phyloP scores from a whole-genome alignment of 345 rosid genomes.

The Sisymbrium altissimum region DNA sequence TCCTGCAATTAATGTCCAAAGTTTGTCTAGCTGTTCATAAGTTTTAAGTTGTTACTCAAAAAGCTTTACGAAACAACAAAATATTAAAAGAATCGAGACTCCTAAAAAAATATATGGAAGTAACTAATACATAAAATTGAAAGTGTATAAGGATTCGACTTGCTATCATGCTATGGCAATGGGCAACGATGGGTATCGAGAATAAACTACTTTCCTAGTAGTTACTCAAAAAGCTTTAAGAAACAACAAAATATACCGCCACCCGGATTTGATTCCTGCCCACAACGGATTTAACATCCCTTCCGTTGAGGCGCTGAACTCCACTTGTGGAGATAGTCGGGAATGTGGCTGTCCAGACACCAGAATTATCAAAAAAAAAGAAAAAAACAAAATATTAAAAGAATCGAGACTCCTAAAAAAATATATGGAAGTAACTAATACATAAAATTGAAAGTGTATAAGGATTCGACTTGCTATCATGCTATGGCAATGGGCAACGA shows the following conservation, averaged over 20 bases:
- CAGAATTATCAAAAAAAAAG: too few species aligned
- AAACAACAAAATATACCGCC: too few species aligned
- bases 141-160: not conserved
- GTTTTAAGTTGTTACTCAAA: not conserved
- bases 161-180: not conserved
- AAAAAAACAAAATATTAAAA: too few species aligned
- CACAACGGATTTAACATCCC: too few species aligned
- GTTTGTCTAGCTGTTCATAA: not conserved
- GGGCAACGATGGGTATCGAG: not conserved
- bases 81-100: not conserved
- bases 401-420: not conserved
- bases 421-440: not conserved
- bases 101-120: not conserved
- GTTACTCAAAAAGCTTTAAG: too few species aligned
- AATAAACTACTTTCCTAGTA: not conserved
- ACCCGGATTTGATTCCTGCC: too few species aligned
- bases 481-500: not conserved
- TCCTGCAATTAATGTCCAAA: not conserved
- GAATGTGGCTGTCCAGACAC: too few species aligned
- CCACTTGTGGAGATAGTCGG: too few species aligned
- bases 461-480: not conserved
- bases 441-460: not conserved
- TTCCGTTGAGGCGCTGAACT: too few species aligned
- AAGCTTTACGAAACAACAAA: not conserved
- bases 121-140: not conserved